phyloP scores from a whole-genome alignment of 2,329 filamentous ascomycete species.

The Venturia aucupariae region DNA sequence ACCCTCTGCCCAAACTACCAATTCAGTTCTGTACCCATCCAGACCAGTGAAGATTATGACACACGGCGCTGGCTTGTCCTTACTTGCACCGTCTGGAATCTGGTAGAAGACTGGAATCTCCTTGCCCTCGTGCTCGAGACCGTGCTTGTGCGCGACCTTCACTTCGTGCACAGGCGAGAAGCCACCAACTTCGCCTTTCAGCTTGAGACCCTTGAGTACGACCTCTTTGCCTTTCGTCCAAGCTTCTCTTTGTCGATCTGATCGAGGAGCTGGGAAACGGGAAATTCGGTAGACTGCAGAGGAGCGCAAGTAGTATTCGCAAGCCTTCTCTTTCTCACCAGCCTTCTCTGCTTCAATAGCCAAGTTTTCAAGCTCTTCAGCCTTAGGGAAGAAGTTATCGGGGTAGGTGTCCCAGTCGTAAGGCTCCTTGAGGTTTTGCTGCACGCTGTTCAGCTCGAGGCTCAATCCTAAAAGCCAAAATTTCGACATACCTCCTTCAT shows the following conservation, averaged over 20 bases:
- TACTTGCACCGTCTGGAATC: slow-evolving; percentile 40
- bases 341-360: slow-evolving; percentile 43
- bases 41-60: slow-evolving; percentile 50
- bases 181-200: slow-evolving; percentile 30
- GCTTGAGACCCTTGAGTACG: slow-evolving; percentile 46
- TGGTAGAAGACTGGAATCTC: slow-evolving; percentile 58
- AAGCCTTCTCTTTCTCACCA: slow-evolving; percentile 45
- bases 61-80: slow-evolving; percentile 38
- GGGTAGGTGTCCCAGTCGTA: slow-evolving; percentile 57
- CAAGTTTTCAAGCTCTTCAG: slow-evolving; percentile 44
- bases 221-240: slow-evolving; percentile 57
- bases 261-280: slow-evolving; percentile 52
- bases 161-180: slow-evolving; percentile 50
- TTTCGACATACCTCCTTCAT: slow-evolving; percentile 43
- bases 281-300: slow-evolving; percentile 66
- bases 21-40: slow-evolving; percentile 50
- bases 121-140: slow-evolving; percentile 41
- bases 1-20: slow-evolving; percentile 42
- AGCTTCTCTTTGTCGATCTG: slow-evolving; percentile 46
- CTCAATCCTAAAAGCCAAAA: background rate
- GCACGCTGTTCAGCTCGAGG: slow-evolving; percentile 5
- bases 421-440: slow-evolving; percentile 54
- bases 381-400: slow-evolving; percentile 48
- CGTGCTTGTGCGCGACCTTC: slow-evolving; percentile 48
- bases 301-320: slow-evolving; percentile 56